Evolutionary conservation across 176 grass and related monocot genomes (phyloP).

Genomic region (Oropetium thomaeum): DNA sequence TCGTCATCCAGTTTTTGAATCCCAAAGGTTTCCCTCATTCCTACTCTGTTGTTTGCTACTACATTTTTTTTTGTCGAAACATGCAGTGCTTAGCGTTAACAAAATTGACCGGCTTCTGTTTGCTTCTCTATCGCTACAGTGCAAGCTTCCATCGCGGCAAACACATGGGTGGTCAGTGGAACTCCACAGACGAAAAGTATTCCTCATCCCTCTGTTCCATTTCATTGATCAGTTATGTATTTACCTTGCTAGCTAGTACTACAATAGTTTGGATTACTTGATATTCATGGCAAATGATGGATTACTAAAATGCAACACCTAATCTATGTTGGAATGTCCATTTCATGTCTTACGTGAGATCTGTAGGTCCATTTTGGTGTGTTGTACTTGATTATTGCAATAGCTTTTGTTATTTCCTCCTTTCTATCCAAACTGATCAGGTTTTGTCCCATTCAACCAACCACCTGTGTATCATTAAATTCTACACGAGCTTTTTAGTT

Average conservation of each 20-base stretch:
- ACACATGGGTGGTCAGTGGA: constrained; percentile 97
- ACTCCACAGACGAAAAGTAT: constrained; percentile 95
- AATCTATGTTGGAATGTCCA: not conserved
- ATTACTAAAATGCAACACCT: not conserved
- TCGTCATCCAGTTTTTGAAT: constrained; percentile 96
- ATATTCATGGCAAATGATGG: not conserved
- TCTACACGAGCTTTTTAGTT: not conserved
- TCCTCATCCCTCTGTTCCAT: not conserved
- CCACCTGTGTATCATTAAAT: not conserved
- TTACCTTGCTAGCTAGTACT: not conserved
- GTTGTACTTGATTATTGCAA: not conserved
- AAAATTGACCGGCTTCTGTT: not conserved
- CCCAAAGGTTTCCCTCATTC: constrained; percentile 57
- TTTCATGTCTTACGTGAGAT: not conserved
- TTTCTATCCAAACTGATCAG: not conserved
- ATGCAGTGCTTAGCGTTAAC: not conserved
- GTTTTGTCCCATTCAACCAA: not conserved
- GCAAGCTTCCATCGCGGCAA: constrained; percentile 95
- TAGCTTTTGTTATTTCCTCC: not conserved
- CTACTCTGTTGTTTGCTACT: not conserved
- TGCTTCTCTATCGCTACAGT: constrained; percentile 38
- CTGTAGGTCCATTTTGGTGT: not conserved
- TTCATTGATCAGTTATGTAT: not conserved
- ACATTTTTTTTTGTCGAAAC: not conserved
- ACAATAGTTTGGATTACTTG: not conserved